A percentile compares a stretch with the other conserved stretches of the same genome.
phyloP scores from a whole-genome alignment of 2,329 filamentous ascomycete species.

The Neocucurbitaria cava region DNA sequence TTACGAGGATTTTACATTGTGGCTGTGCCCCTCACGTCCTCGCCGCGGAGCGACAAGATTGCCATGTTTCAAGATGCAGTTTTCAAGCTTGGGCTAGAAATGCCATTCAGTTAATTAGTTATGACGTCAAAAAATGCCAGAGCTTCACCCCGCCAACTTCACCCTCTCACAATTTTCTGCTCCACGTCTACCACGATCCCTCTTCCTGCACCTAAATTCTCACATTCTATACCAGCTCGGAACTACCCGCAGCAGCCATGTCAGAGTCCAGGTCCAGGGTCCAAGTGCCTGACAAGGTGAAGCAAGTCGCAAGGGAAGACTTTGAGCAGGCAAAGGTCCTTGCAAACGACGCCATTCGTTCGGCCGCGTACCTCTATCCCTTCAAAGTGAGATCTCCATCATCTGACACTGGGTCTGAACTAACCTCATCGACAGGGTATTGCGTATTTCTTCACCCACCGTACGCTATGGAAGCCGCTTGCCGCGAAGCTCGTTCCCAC shows the following conservation, averaged over 20 bases:
- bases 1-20: neutral
- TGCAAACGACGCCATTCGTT: slow-evolving; percentile 73
- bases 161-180: neutral
- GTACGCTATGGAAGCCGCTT: slow-evolving; percentile 66
- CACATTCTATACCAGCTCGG: slow-evolving; percentile 6
- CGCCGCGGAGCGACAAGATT: neutral
- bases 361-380: slow-evolving; percentile 84
- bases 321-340: slow-evolving; percentile 69
- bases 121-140: slow-evolving; percentile 11
- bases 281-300: slow-evolving; percentile 59
- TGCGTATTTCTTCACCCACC: slow-evolving; percentile 65
- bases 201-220: slow-evolving; percentile 7
- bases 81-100: neutral
- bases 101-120: slow-evolving; percentile 16
- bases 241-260: slow-evolving; percentile 15
- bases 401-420: neutral
- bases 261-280: slow-evolving; percentile 17
- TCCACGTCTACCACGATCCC: slow-evolving; percentile 13
- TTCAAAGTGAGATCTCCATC: slow-evolving; percentile 63
- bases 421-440: slow-evolving; percentile 58
- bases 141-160: slow-evolving; percentile 16
- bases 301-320: slow-evolving; percentile 70
- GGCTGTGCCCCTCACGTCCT: neutral
- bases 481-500: slow-evolving; percentile 65
- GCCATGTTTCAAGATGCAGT: neutral